Evolutionary conservation across 495 filamentous ascomycete species (phyloP).

Genomic region (Aspergillus haitiensis): DNA sequence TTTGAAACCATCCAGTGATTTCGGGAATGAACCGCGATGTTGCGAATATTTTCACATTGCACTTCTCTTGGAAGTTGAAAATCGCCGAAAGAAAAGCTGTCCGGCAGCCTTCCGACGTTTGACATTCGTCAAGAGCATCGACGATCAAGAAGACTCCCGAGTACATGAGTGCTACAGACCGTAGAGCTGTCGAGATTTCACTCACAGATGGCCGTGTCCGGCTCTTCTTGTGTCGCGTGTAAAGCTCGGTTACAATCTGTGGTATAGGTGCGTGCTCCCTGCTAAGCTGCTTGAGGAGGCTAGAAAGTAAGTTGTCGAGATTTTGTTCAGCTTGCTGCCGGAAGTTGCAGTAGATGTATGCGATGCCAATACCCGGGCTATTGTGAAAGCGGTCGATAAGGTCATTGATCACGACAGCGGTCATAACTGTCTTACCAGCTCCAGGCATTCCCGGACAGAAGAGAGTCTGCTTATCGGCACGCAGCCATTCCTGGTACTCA

Average conservation of each 20-base stretch:
- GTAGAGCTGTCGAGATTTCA: constrained; percentile 28
- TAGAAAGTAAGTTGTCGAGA: constrained; percentile 14
- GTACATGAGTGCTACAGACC: constrained; percentile 25
- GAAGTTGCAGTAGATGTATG: constrained; percentile 42
- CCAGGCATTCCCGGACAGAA: constrained; percentile 49
- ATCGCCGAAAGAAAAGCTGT: constrained; percentile 16
- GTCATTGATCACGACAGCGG: constrained; percentile 38
- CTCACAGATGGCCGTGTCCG: constrained; percentile 31
- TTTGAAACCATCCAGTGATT: constrained; percentile 21
- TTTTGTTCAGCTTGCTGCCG: constrained; percentile 22
- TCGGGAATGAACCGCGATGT: constrained; percentile 31
- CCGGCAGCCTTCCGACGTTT: constrained; percentile 1
- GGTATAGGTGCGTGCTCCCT: constrained; percentile 23
- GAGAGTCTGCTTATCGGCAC: constrained; percentile 27
- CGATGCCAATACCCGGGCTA: constrained; percentile 28
- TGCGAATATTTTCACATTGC: constrained; percentile 22
- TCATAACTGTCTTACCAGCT: constrained; percentile 42
- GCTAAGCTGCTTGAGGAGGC: constrained; percentile 24
- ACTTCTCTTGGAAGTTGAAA: constrained; percentile 11
- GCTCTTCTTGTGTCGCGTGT: constrained; percentile 17
- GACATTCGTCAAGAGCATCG: constrained; percentile 44
- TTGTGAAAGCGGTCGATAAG: constrained; percentile 19
- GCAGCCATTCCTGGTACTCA: constrained; percentile 38
- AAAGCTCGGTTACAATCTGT: constrained; percentile 26
- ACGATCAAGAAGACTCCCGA: constrained; percentile 37